These are phyloP conservation scores for Butyriboletus loyo DNA, from an alignment of 768 basidiomycete species.

Conservation along the genomic window DNA sequence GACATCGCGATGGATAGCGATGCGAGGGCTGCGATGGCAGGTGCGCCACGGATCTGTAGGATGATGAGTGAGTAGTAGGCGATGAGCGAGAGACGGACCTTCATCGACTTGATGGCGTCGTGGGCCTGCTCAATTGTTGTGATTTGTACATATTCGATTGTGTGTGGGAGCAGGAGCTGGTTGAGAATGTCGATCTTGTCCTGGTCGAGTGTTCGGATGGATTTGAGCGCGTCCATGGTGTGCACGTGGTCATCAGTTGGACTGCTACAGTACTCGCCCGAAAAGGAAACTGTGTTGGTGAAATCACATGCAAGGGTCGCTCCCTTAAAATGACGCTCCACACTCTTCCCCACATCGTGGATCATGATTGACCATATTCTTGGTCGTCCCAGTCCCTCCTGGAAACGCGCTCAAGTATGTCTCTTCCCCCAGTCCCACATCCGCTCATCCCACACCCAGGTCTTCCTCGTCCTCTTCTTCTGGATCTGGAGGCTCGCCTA, in stretches of 20 bases:
- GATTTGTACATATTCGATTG: constrained; percentile 63
- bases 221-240: constrained; percentile 30
- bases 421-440: background rate
- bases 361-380: constrained; percentile 92
- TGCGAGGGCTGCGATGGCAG: constrained; percentile 92
- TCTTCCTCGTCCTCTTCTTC: constrained; percentile 87
- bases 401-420: constrained; percentile 80
- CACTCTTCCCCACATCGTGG: background rate
- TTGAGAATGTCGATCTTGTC: constrained; percentile 81
- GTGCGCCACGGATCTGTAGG: constrained; percentile 81
- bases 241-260: background rate
- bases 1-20: constrained; percentile 71
- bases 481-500: constrained; percentile 81
- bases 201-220: constrained; percentile 41
- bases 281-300: constrained; percentile 16
- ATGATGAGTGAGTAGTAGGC: background rate
- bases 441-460: constrained; percentile 42
- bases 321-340: constrained; percentile 7
- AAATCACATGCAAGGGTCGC: constrained; percentile 35
- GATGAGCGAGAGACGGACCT: constrained; percentile 40
- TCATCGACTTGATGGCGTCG: constrained; percentile 96
- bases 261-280: constrained; percentile 1
- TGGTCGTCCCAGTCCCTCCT: constrained; percentile 84
- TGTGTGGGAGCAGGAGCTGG: constrained; percentile 83
- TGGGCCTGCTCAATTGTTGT: constrained; percentile 79